Percentiles rank a stretch among this genome's conserved stretches.
phyloP scores from a whole-genome alignment of 176 grass and related monocot species.

The Juncus effusus region DNA sequence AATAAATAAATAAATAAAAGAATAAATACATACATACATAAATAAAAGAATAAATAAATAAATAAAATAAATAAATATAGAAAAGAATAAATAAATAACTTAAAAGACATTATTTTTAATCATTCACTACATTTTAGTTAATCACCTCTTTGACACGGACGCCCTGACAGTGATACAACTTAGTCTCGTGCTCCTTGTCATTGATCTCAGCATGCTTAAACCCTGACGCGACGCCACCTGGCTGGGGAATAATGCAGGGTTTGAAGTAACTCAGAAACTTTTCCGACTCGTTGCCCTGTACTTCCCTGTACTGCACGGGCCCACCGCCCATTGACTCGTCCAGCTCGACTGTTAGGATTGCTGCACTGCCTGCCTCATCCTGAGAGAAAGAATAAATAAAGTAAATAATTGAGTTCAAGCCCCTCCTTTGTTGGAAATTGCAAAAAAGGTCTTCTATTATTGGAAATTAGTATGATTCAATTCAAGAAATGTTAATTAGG shows the following conservation, averaged over 20 bases:
- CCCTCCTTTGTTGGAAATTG: too few species aligned
- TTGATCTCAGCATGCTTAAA: constrained; percentile 85
- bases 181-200: constrained; percentile 55
- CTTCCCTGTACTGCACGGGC: constrained; percentile 80
- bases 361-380: constrained; percentile 91
- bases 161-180: constrained; percentile 82
- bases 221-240: constrained; percentile 79
- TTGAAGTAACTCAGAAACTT: constrained; percentile 88
- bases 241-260: constrained; percentile 86
- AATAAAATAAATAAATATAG: too few species aligned
- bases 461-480: too few species aligned
- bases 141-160: constrained; percentile 65
- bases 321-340: constrained; percentile 81
- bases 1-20: too few species aligned
- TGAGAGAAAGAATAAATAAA: constrained; percentile 12
- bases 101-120: too few species aligned
- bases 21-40: too few species aligned
- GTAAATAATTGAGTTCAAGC: too few species aligned
- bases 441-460: too few species aligned
- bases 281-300: constrained; percentile 88
- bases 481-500: too few species aligned
- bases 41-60: too few species aligned
- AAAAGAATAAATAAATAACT: too few species aligned
- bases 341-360: constrained; percentile 87
- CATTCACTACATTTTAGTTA: too few species aligned